Conservation (phyloP, 371 early-diverging fungal species). For the Entomophthora muscae region DNA sequence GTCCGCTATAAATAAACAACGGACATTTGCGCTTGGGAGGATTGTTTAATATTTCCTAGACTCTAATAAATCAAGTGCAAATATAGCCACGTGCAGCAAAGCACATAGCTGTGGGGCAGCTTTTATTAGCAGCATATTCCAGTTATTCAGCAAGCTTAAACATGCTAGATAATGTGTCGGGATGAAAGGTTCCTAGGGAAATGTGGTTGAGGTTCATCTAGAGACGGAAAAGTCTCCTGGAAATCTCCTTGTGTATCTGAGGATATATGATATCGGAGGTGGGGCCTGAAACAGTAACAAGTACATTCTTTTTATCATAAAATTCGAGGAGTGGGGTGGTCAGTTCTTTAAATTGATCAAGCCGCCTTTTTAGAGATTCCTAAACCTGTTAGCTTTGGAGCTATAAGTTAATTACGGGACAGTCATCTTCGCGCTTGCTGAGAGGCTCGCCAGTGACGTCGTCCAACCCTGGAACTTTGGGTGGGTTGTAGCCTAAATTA, state of each 20-base stretch:
- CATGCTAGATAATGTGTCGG: too few relatives aligned
- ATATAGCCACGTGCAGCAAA: too few relatives aligned
- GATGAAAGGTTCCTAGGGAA: too few relatives aligned
- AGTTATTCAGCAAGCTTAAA: too few relatives aligned
- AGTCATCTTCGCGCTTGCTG: constrained; percentile 82
- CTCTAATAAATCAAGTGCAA: too few relatives aligned
- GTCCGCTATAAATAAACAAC: too few relatives aligned
- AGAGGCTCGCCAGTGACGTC: constrained; percentile 87
- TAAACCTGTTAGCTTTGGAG: constrained; percentile 9
- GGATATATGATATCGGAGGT: constrained; percentile 84
- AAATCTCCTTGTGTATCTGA: constrained; percentile 27
- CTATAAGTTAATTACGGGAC: constrained; percentile 25
- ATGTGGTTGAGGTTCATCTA: too few relatives aligned
- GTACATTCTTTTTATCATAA: constrained; percentile 34
- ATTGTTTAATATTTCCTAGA: too few relatives aligned
- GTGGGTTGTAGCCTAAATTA: constrained; percentile 86
- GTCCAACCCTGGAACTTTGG: constrained; percentile 59
- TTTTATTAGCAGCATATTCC: too few relatives aligned
- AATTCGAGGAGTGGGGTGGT: constrained; percentile 69
- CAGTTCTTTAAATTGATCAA: constrained; percentile 53
- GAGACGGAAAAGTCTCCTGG: background rate
- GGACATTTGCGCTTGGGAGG: too few relatives aligned
- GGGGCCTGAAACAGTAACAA: constrained; percentile 44
- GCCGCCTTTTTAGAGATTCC: constrained; percentile 60
- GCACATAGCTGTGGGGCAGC: too few relatives aligned